Evolutionary conservation across 176 grass and related monocot genomes (phyloP).

Genomic region (Avena insularis): DNA sequence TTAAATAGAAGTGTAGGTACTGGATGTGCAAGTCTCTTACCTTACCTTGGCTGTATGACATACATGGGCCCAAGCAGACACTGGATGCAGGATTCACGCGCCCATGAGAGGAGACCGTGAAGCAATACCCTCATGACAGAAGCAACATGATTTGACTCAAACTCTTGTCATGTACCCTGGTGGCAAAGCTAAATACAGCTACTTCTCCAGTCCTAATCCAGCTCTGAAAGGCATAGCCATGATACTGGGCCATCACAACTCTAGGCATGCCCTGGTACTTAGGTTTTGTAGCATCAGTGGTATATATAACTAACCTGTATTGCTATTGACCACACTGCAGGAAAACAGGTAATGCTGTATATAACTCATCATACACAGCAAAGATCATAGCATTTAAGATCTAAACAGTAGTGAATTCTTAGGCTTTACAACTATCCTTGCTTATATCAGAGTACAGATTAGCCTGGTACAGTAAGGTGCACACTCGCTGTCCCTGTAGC

Average conservation of each 20-base stretch:
- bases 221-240: slow-evolving; percentile 1
- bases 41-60: neutral
- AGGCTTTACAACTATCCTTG: neutral
- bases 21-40: neutral
- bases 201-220: slow-evolving; percentile 22
- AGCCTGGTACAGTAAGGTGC: neutral
- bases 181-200: slow-evolving; percentile 9
- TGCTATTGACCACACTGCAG: slow-evolving; percentile 17
- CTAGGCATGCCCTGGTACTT: slow-evolving; percentile 11
- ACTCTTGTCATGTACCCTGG: slow-evolving; percentile 25
- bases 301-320: slow-evolving; percentile 2
- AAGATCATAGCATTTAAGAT: neutral
- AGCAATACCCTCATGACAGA: slow-evolving; percentile 4
- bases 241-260: neutral
- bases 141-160: slow-evolving; percentile 45
- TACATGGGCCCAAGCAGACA: slow-evolving; percentile 13
- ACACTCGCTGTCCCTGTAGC: slow-evolving; percentile 4
- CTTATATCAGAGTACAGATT: neutral
- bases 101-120: slow-evolving; percentile 17
- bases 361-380: neutral
- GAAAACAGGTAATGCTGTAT: neutral
- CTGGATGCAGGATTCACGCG: slow-evolving; percentile 12
- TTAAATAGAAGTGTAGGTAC: neutral
- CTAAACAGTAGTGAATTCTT: neutral
- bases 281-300: slow-evolving; percentile 6